Evolutionary conservation across 2,329 filamentous ascomycete genomes (phyloP).

Genomic region (Fusarium sp.): DNA sequence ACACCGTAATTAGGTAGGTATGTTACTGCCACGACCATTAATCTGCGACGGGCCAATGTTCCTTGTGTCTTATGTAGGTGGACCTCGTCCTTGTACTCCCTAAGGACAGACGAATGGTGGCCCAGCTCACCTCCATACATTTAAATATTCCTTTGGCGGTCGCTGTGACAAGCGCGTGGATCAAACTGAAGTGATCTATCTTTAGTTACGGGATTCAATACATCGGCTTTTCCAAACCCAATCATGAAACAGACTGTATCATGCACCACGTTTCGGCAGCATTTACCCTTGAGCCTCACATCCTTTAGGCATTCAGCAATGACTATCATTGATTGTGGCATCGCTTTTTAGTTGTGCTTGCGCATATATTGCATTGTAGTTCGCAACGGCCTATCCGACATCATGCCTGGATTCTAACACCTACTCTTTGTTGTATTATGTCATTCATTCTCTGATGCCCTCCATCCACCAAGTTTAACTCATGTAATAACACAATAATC

Average conservation of each 20-base stretch:
- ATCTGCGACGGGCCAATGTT: conserved; percentile 39
- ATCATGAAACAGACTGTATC: conserved; percentile 28
- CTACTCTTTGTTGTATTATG: background rate
- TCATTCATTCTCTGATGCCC: no score
- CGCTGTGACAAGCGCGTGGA: conserved; percentile 9
- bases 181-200: conserved; percentile 5
- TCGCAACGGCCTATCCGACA: background rate
- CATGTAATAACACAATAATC: no score
- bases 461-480: no score
- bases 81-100: conserved; percentile 5
- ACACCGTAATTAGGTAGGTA: background rate
- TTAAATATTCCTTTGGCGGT: background rate
- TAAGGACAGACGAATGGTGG: background rate
- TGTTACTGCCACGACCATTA: conserved; percentile 13
- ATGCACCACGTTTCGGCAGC: conserved; percentile 29
- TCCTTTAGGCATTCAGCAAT: background rate
- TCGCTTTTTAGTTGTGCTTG: no score
- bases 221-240: background rate
- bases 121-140: background rate
- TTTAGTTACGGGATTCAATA: conserved; percentile 1
- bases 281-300: conserved; percentile 13
- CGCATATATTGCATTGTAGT: no score
- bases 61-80: conserved; percentile 6
- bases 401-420: background rate
- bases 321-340: no score